Base-by-base conservation (phyloP, 805 yeast genomes). In the Yamadazyma philogaea region DNA sequence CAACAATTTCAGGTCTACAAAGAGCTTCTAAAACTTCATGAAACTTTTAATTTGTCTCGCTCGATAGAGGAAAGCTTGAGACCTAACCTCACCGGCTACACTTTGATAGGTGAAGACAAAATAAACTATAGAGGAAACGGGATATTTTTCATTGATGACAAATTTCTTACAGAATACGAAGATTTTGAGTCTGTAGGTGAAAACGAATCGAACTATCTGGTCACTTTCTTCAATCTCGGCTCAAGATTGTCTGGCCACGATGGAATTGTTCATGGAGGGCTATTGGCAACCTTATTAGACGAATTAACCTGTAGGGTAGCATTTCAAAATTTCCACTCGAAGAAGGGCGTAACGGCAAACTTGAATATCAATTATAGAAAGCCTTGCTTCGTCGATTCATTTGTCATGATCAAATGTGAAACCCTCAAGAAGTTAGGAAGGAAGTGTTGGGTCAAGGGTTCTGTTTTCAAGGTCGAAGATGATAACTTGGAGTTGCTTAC, bases 241-340 rank as follows among this genome's bases (percentile, higher is more conserved):
- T 44, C 56, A 6, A 53, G 55, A 42, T 56, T 69, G 15, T 57
- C 70, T 2, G 75, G 75, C 10, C 74, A 70, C 48, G 52, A 60
- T 4, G 63, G 61, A 3, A 67, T 69, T 11, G 63, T 69, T n/a
- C 74, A 69, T 47, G 75, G 74, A 1, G 74, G 75, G 1, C 53
- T 69, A 34, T 49, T 69, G 19, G 74, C 75, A 26, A 70, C 74
- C 1, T 51, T 68, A 21, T 53, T 70, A 43, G 74, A 70, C 49
- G 74, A 70, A 45, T 52, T 68, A 34, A 66, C 74, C 3, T 70
- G 75, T 42, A 49, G 73, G 11, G 52, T 70, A 22, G 75, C 73
- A 10, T 69, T 70, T 45, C 66, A 66, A 44, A 70, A 68, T 48
- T 60, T 63, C 42, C 55, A 60, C 28, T 63, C 71, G 19, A 61